phyloP scores from a whole-genome alignment of 73 alveolate genomes.

The Breviolum minutum region DNA sequence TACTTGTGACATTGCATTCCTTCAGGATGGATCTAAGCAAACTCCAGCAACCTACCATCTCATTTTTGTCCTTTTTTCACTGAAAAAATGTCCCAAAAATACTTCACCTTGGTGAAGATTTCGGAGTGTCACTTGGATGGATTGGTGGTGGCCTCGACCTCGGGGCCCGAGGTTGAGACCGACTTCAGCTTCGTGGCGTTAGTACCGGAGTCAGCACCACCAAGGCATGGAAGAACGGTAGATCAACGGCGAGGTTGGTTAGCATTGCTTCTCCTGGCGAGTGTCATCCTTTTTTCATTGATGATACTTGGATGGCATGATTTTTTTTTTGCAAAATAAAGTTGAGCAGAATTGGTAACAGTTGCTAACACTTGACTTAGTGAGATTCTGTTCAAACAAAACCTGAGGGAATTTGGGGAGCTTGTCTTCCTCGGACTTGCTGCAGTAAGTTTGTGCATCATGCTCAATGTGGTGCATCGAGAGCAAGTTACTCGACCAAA shows the following conservation, averaged over 20 bases:
- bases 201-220: conserved; percentile 78
- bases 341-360: neutral
- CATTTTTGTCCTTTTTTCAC: no score
- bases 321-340: neutral
- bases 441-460: conserved; percentile 43
- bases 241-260: conserved; percentile 80
- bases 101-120: no score
- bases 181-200: conserved; percentile 79
- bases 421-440: conserved; percentile 70
- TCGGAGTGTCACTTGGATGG: neutral
- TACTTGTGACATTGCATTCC: no score
- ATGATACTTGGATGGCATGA: conserved; percentile 4
- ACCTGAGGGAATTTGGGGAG: conserved; percentile 53
- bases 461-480: conserved; percentile 59
- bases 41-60: no score
- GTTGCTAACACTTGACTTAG: no score
- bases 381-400: no score
- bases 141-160: neutral
- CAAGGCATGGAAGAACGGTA: conserved; percentile 62
- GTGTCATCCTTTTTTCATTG: conserved; percentile 47
- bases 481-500: neutral
- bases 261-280: conserved; percentile 50
- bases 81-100: neutral
- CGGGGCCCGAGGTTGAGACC: conserved; percentile 15
- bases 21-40: no score